Evolutionary conservation across 345 rosid species (phyloP), one percentile per base, ranked within the genome.

Genomic region (Citrus reticulata): DNA sequence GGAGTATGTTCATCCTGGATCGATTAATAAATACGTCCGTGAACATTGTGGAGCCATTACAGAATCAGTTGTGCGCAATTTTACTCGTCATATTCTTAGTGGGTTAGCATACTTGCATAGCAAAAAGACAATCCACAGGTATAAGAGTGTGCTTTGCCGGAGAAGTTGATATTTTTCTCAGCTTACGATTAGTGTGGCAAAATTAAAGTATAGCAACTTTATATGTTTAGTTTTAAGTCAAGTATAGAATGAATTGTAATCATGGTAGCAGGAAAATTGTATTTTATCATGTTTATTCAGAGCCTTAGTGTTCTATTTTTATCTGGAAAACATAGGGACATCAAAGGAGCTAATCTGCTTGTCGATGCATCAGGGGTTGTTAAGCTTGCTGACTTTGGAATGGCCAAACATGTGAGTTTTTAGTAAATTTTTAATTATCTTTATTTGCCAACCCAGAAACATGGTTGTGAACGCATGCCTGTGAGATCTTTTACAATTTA

Each of bases 1-100:
- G 75, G 99, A 95, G 86, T 93, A 90, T 83, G 95, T 96, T 81
- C 98, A 96, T 85, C 99, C 99, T 19, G 98, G 99, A 73, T 96
- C 99, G 42, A 92, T 96, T 68, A 90, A 89, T 87, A 96, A 89
- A 80, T 96, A 91, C 73, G 85, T 86, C 62, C 97, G 88, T 24
- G 99, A 96, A 34, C 99, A 94, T 83, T 86, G 94, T 81, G 95
- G 93, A 76, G 97, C 97, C 79, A 91, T 96, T 73, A 96, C 99
- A 71, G 99, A 93, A 85, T 89, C 92, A 20, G 92, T 95, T 82
- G 89, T 93, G 76, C 97, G 99, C 72, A 87, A 85, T 83, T 95
- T 95, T 81, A 93, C 96, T 76, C 99, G 98, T 54, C 99, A 96
- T 83, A 96, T 96, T 81, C 84, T 94, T 74, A 94, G 89, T 5